Evolutionary conservation across 2,329 filamentous ascomycete species (phyloP).

Genomic region (Graphium sp.): DNA sequence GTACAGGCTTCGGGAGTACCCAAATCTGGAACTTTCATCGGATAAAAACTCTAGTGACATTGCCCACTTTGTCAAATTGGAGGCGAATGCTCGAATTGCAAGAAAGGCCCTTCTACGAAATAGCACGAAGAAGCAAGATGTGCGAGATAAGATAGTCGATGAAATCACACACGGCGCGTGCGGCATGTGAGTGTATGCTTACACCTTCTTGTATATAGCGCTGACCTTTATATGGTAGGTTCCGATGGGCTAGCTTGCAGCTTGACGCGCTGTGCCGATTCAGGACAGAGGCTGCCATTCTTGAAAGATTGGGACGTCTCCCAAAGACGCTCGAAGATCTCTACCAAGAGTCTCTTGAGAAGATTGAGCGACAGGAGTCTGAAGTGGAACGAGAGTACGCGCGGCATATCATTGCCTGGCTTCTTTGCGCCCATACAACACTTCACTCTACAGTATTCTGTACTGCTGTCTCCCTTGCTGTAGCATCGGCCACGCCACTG

Average conservation of each 20-base stretch:
- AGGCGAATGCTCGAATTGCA: not conserved
- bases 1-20: constrained; percentile 1
- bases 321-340: constrained; percentile 1
- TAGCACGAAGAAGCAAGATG: constrained; percentile 1
- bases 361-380: constrained; percentile 1
- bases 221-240: constrained; percentile 1
- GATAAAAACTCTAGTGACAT: constrained; percentile 1
- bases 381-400: not conserved
- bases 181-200: constrained; percentile 4
- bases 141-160: not conserved
- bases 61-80: not conserved
- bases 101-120: not conserved
- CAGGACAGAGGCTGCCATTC: constrained; percentile 1
- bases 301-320: constrained; percentile 3
- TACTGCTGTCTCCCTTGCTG: not conserved
- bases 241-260: constrained; percentile 5
- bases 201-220: not conserved
- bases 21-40: constrained; percentile 3
- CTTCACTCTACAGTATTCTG: constrained; percentile 2
- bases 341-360: constrained; percentile 3
- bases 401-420: constrained; percentile 2
- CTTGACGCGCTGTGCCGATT: constrained; percentile 3
- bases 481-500: not conserved
- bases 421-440: constrained; percentile 2
- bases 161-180: not conserved